Percentiles rank a stretch among this genome's conserved stretches.
phyloP scores from a whole-genome alignment of 345 rosid genomes.

The Salix arbutifolia region DNA sequence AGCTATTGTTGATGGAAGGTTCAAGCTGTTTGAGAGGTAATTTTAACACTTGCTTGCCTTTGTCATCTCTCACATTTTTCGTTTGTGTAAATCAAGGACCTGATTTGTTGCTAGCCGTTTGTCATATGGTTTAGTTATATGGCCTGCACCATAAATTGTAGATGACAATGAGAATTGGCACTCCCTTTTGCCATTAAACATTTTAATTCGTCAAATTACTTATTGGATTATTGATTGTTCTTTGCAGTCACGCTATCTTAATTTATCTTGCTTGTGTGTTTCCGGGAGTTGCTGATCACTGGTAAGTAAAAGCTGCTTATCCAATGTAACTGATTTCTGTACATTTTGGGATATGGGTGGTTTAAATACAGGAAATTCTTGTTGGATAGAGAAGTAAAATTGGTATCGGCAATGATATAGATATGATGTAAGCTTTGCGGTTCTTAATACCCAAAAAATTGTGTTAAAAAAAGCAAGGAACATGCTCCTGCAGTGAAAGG shows the following conservation, averaged over 20 bases:
- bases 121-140: background rate
- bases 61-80: background rate
- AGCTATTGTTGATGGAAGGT: slow-evolving; percentile 69
- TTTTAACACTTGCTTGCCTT: background rate
- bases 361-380: background rate
- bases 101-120: background rate
- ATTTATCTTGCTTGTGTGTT: slow-evolving; percentile 65
- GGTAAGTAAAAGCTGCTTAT: slow-evolving; percentile 40
- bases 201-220: background rate
- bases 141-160: background rate
- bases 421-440: background rate
- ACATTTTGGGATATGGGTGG: background rate
- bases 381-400: no score
- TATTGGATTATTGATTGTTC: background rate
- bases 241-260: slow-evolving; percentile 79
- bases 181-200: background rate
- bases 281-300: slow-evolving; percentile 82
- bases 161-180: background rate
- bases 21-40: slow-evolving; percentile 87
- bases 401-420: no score
- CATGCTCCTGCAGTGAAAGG: background rate
- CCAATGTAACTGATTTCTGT: background rate
- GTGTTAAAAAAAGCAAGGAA: background rate
- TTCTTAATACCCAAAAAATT: background rate
- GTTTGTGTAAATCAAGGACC: background rate